Evolutionary conservation across 2,329 filamentous ascomycete genomes (phyloP), one percentile per base, ranked within the genome.

Genomic region (Penicillium sp.): DNA sequence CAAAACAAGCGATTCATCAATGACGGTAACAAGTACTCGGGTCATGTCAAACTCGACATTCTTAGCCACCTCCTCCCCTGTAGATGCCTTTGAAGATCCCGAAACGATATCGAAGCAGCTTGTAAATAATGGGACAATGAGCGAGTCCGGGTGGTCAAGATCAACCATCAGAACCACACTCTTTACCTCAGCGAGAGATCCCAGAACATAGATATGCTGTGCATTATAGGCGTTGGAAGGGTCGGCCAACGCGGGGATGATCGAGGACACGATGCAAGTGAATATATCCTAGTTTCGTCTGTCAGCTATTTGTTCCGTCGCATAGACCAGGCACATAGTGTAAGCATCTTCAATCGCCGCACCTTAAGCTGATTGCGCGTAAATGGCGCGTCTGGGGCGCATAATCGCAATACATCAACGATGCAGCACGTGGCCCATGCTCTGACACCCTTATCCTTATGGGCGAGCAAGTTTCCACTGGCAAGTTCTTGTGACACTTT

Each of bases 31-130:
- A 19, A 99, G 81, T 59, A 97, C 83, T 48, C 90, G 86, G 19
- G 88, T 94, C 82, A 99, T 90, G 70, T 94, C 88, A 66, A 91
- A 91, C 71, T 97, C 91, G 53, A 97, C 90, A 72, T 96, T 94
- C 76, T 96, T 96, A 55, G 90, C 88, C 43, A 97, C 81, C 63
- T 91, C 86, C 62, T 96, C 91, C 34, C 89, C 90, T 0, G 85
- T 85, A 4, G 86, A 82, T 14, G 86, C 82, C 66, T 89, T 92
- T 10, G 88, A 85, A 4, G 87, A 87, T 1, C 85, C 85, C 0
- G 91, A 92, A 41, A 97, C 84, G 34, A 94, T 91, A 71, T 99
- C 95, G 72, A 99, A 99, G 65, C 93, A 91, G 46, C 84, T 85
- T 26, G 87, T 89, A 74, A 97, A 99, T 4, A 99, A 82, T 43